Conservation (phyloP, 768 basidiomycete species). For the Xerocomellus chrysenteron region DNA sequence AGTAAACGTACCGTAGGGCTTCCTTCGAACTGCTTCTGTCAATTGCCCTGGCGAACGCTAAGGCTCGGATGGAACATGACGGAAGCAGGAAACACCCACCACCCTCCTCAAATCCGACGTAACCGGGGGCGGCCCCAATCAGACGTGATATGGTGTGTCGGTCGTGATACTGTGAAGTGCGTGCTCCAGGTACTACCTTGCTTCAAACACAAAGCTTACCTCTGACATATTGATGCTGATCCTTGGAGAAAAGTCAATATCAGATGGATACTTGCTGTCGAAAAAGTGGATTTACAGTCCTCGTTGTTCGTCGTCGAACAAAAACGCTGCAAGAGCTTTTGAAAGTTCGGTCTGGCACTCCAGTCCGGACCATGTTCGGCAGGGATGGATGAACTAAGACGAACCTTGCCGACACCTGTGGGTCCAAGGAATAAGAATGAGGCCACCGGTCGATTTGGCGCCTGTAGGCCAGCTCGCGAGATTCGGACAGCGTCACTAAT, state of each 20-base stretch:
- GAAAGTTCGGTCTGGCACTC: constrained; percentile 69
- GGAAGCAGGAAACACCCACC: constrained; percentile 41
- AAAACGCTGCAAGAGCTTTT: constrained; percentile 83
- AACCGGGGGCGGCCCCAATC: constrained; percentile 92
- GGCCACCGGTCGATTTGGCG: constrained; percentile 86
- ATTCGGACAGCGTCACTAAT: constrained; percentile 91
- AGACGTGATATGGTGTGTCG: constrained; percentile 88
- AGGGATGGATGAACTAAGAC: background rate
- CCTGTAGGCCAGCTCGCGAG: constrained; percentile 87
- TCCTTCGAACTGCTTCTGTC: constrained; percentile 62
- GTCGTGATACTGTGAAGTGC: constrained; percentile 68
- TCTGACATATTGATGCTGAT: constrained; percentile 97
- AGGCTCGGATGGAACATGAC: background rate
- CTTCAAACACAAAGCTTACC: constrained; percentile 21
- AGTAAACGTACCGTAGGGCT: constrained; percentile 47
- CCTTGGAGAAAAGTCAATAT: constrained; percentile 34
- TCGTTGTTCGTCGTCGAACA: constrained; percentile 86
- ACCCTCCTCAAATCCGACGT: constrained; percentile 73
- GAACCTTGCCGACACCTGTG: constrained; percentile 81
- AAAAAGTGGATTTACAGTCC: constrained; percentile 60
- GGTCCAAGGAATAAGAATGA: constrained; percentile 91
- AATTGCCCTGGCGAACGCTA: constrained; percentile 44
- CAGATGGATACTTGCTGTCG: background rate
- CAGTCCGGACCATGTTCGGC: background rate
- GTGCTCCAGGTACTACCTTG: background rate